Conservation (phyloP, 2,329 filamentous ascomycete species). For the Venturiaceae sp. region DNA sequence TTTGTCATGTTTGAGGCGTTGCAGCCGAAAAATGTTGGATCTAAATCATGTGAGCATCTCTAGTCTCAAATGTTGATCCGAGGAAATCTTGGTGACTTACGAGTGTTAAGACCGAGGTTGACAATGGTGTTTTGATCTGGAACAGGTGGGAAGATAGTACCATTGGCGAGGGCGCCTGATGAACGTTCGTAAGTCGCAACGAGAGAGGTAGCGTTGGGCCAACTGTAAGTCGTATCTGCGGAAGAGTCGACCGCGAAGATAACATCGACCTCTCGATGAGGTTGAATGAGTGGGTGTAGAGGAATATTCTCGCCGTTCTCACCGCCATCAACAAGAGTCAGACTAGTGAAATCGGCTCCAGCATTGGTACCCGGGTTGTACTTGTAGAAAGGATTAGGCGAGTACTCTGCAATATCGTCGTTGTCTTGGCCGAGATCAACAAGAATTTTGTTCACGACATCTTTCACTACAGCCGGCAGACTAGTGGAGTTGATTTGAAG, state of each 20-base stretch:
- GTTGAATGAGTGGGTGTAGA: constrained; percentile 67
- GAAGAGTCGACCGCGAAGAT: constrained; percentile 74
- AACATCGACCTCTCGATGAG: constrained; percentile 60
- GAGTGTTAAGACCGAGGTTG: constrained; percentile 63
- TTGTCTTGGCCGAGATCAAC: constrained; percentile 44
- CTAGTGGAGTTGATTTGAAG: constrained; percentile 48
- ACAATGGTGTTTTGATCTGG: constrained; percentile 70
- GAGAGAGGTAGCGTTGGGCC: constrained; percentile 69
- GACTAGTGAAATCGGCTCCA: constrained; percentile 41
- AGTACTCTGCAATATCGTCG: constrained; percentile 65
- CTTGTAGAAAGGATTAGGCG: constrained; percentile 64
- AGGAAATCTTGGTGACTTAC: constrained; percentile 11
- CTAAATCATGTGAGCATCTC: neutral
- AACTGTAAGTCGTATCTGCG: constrained; percentile 54
- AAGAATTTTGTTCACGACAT: constrained; percentile 44
- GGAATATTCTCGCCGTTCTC: constrained; percentile 72
- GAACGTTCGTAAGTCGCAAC: constrained; percentile 66
- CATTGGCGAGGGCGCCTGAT: constrained; percentile 49
- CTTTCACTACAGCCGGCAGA: constrained; percentile 40
- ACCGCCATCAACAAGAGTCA: constrained; percentile 71
- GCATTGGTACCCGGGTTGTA: constrained; percentile 52
- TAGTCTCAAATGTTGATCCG: neutral
- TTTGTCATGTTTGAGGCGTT: constrained; percentile 53
- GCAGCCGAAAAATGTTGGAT: constrained; percentile 74
- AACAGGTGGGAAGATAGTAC: constrained; percentile 60